Percentiles rank a stretch among this genome's conserved stretches.
phyloP scores from a whole-genome alignment of 805 yeast genomes.

The Torulaspora gathmanii region DNA sequence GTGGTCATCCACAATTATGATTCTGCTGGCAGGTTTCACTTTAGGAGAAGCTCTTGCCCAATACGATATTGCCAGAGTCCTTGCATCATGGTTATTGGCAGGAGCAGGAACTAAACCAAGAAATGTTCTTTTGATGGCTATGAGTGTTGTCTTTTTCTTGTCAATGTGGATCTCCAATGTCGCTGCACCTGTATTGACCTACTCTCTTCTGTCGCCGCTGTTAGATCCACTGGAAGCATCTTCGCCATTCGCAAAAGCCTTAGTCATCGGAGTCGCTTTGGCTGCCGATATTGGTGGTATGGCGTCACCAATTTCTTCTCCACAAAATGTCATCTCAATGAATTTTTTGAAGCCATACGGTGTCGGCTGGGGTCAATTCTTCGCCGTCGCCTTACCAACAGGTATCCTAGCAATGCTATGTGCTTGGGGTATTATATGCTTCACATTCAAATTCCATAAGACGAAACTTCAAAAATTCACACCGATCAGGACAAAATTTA shows the following conservation, averaged over 20 bases:
- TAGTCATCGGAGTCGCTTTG: slow-evolving; percentile 84
- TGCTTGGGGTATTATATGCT: slow-evolving; percentile 64
- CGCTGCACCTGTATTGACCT: slow-evolving; percentile 91
- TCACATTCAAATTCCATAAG: slow-evolving; percentile 49
- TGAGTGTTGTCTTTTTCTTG: slow-evolving; percentile 78
- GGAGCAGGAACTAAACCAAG: slow-evolving; percentile 81
- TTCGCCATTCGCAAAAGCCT: slow-evolving; percentile 76
- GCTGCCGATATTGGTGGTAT: slow-evolving; percentile 93
- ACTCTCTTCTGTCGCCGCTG: slow-evolving; percentile 80
- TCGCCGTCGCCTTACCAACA: slow-evolving; percentile 80
- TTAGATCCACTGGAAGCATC: slow-evolving; percentile 71
- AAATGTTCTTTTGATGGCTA: slow-evolving; percentile 66
- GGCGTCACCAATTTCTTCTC: slow-evolving; percentile 95
- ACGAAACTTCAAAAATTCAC: slow-evolving; percentile 45
- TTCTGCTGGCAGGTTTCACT: slow-evolving; percentile 86
- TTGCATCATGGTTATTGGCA: slow-evolving; percentile 77
- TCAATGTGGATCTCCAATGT: slow-evolving; percentile 97
- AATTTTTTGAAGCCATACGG: slow-evolving; percentile 67
- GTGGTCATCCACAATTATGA: slow-evolving; percentile 95
- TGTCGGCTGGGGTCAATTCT: slow-evolving; percentile 86
- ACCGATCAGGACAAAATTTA: slow-evolving; percentile 60
- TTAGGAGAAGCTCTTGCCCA: slow-evolving; percentile 90
- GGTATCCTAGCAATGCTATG: slow-evolving; percentile 54
- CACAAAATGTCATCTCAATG: slow-evolving; percentile 89
- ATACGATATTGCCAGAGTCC: slow-evolving; percentile 81